Evolutionary conservation across 1,139 yeast species (phyloP), one percentile per base, ranked within the genome.

Genomic region (Oligophagozyma castellii): DNA sequence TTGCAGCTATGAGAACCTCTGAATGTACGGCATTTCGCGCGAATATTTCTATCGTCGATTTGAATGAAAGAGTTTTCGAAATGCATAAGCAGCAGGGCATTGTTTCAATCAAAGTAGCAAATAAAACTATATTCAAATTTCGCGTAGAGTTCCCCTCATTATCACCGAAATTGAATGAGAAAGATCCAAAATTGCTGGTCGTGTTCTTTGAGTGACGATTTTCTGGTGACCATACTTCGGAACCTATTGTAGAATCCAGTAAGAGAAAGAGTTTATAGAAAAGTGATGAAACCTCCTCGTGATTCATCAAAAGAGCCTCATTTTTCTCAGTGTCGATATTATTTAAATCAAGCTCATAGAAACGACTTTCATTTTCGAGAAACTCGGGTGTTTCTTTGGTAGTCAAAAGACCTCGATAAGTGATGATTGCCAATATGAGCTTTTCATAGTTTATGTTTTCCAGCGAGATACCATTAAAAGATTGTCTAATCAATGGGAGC

Each of bases 11-110:
- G 11, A 65, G 58, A 8, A 57, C 55, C 42, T 77, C 75, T 2
- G 66, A 59, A 51, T 84, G 93, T 3, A 76, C 70, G 2, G 84
- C 70, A 45, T 83, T 83, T 35, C 86, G 62, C 19, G 86, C 73
- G 18, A 86, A 56, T 10, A 81, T 59, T 37, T 84, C 95, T 23
- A 84, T 70, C 3, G 78, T 59, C 24, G 69, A 66, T 30, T 77
- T 68, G 46, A 71, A 70, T 11, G 68, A 61, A 10, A 70, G 51
- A 4, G 67, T 68, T n/a, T 65, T 55, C 4, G 65, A 58, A 3
- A 58, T 62, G 10, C 67, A 66, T 30, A 72, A 56, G 26, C 81
- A 70, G 68, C 79, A 74, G 0, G 93, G 89, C 23, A 73, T 56
- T 0, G 76, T 61, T 32, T 76, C 83, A 8, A 83, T 61, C 12